Base-by-base conservation (phyloP, 805 yeast genomes). In the Groenewaldozyma salmanticensis region DNA sequence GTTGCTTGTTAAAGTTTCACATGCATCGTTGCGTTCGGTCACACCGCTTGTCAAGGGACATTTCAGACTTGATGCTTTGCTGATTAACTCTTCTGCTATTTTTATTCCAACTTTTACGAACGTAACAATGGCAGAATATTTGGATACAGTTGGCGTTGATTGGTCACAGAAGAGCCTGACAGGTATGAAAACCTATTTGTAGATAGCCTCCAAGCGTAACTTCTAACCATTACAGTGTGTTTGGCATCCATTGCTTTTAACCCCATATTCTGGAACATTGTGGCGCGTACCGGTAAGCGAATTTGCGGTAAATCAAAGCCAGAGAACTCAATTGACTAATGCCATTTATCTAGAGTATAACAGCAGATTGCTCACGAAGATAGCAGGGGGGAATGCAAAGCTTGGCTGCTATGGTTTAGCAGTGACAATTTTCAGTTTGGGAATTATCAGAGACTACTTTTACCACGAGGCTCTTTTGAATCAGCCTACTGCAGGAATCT, bases 241-340 rank as follows among this genome's bases (percentile, higher is more conserved):
- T 58, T 84, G 21, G 71, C 68, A 5, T 74, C 82, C 22, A 82
- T 92, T 52, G 77, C 79, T 13, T 88, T 92, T 74, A 92, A 92
- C 60, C 98, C 98, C 15, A 74, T 83, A 24, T 90, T 88, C 59
- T 92, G 98, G 98, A 92, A 92, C 60, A 71, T 81, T 43, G 94
- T 75, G 18, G 98, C 98, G 4, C 73, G 97, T 52, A 54, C 74
- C 21, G 67, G 67, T 63, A 46, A 27, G 65, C 53, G n/a, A 38
- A 2, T 17, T 15, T 19, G 31, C 21, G 24, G n/a, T 33, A 5
- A 7, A 13, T 13, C 9, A 27, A 9, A 27, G 13, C 29, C 29
- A 27, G 9, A 13, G 9, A 9, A 9, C 13, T 3, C 5, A 33
- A 19, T n/a, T 33, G 36, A 2, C n/a, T 11, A 9, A 16, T 18